Conservation (phyloP, 2,329 filamentous ascomycete genomes). For the Phyllosticta citrichinensis region DNA sequence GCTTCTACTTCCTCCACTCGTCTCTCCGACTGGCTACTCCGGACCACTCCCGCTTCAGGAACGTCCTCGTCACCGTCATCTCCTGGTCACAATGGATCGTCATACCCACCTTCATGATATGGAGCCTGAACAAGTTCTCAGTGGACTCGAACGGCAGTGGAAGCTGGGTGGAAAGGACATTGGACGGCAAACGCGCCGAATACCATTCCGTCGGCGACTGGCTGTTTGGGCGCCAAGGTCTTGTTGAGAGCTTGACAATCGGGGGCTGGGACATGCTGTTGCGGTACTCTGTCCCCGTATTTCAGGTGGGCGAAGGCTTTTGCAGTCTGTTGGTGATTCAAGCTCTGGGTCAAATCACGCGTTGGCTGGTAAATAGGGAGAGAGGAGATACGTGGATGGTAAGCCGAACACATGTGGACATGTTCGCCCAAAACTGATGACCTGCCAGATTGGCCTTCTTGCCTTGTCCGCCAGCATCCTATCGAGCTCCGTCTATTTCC, state of each 20-base stretch:
- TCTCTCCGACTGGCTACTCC: constrained; percentile 70
- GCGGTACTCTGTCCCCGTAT: constrained; percentile 84
- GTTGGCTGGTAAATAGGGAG: constrained; percentile 88
- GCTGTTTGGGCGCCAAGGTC: constrained; percentile 76
- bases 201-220: constrained; percentile 66
- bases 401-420: constrained; percentile 28
- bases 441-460: constrained; percentile 69
- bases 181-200: constrained; percentile 54
- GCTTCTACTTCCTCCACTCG: constrained; percentile 87
- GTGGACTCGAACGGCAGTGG: constrained; percentile 65
- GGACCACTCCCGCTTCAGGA: constrained; percentile 64
- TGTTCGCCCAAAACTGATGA: constrained; percentile 12
- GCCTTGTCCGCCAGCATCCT: constrained; percentile 84
- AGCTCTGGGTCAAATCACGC: constrained; percentile 83
- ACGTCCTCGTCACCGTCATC: constrained; percentile 57
- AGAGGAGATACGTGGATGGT: constrained; percentile 96
- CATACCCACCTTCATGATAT: constrained; percentile 79
- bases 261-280: constrained; percentile 83
- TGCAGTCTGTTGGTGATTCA: constrained; percentile 95
- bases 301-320: constrained; percentile 92
- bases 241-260: constrained; percentile 70
- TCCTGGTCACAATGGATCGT: constrained; percentile 76
- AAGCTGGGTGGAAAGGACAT: constrained; percentile 74
- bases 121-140: constrained; percentile 90
- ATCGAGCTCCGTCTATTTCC: constrained; percentile 87